phyloP scores from a whole-genome alignment of 306 rosid genomes.

The Gillenia trifoliata region DNA sequence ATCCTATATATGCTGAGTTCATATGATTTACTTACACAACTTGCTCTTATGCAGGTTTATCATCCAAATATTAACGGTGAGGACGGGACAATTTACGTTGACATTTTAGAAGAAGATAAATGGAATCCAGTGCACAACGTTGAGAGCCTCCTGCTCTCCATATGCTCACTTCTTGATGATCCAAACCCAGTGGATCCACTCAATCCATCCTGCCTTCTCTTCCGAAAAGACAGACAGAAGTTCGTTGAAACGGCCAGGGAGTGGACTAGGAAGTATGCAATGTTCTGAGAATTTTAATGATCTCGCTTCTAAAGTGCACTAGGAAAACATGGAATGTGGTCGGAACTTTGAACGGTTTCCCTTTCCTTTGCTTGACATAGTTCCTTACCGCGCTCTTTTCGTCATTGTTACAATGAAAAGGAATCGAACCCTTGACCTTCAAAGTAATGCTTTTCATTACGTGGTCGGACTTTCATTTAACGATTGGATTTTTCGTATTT shows the following conservation, averaged over 20 bases:
- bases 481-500: background rate
- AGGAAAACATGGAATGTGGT: background rate
- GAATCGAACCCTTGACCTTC: too few species aligned
- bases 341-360: background rate
- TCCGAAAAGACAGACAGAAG: background rate
- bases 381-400: too few species aligned
- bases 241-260: slow-evolving; percentile 21
- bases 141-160: slow-evolving; percentile 31
- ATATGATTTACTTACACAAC: background rate
- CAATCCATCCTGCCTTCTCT: slow-evolving; percentile 13
- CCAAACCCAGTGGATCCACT: slow-evolving; percentile 20
- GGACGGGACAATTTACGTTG: slow-evolving; percentile 32
- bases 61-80: slow-evolving; percentile 33
- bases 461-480: background rate
- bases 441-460: too few species aligned
- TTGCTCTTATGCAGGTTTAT: slow-evolving; percentile 23
- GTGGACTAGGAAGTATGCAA: slow-evolving; percentile 31
- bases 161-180: slow-evolving; percentile 29
- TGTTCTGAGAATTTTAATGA: too few species aligned
- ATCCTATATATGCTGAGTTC: background rate
- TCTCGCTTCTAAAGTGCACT: background rate
- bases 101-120: slow-evolving; percentile 31
- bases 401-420: too few species aligned
- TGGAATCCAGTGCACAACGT: slow-evolving; percentile 32
- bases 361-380: background rate